phyloP scores from a whole-genome alignment of 2,329 filamentous ascomycete species.

The Aspergillus brasiliensis region DNA sequence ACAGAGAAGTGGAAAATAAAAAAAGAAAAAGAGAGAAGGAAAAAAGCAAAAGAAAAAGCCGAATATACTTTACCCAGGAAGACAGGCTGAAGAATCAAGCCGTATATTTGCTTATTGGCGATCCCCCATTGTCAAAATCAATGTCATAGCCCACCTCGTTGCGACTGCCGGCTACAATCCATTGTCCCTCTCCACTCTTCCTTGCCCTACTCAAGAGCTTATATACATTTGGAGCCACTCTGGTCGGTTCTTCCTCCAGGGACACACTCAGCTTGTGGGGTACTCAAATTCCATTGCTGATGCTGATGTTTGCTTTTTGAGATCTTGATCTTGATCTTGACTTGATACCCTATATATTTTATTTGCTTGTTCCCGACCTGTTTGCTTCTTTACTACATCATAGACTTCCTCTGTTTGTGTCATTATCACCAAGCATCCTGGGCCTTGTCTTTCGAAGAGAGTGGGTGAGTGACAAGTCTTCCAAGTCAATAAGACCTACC shows the following conservation, averaged over 20 bases:
- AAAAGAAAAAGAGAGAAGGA: slow-evolving; percentile 1
- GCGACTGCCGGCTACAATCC: slow-evolving; percentile 11
- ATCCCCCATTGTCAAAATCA: slow-evolving; percentile 18
- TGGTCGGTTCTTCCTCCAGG: neutral
- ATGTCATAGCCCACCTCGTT: slow-evolving; percentile 17
- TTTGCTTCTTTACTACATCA: slow-evolving; percentile 17
- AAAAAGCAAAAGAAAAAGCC: slow-evolving; percentile 2
- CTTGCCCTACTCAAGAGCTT: slow-evolving; percentile 1
- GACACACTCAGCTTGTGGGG: slow-evolving; percentile 6
- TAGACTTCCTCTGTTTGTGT: slow-evolving; percentile 1
- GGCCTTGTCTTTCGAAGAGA: neutral
- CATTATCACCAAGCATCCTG: slow-evolving; percentile 2
- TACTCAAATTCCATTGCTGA: slow-evolving; percentile 5
- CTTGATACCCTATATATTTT: slow-evolving; percentile 15
- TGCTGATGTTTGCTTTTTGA: slow-evolving; percentile 18
- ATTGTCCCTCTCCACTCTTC: slow-evolving; percentile 1
- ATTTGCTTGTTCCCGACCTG: slow-evolving; percentile 19
- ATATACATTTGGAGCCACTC: slow-evolving; percentile 9
- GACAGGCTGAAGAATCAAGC: slow-evolving; percentile 6
- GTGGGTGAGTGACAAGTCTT: neutral
- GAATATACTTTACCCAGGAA: slow-evolving; percentile 8
- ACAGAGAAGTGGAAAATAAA: neutral
- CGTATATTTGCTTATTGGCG: slow-evolving; percentile 19
- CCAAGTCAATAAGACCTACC: neutral
- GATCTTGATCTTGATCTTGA: slow-evolving; percentile 12